Base-by-base conservation (phyloP, 805 yeast genomes). In the Wickerhamomyces chambardii region DNA sequence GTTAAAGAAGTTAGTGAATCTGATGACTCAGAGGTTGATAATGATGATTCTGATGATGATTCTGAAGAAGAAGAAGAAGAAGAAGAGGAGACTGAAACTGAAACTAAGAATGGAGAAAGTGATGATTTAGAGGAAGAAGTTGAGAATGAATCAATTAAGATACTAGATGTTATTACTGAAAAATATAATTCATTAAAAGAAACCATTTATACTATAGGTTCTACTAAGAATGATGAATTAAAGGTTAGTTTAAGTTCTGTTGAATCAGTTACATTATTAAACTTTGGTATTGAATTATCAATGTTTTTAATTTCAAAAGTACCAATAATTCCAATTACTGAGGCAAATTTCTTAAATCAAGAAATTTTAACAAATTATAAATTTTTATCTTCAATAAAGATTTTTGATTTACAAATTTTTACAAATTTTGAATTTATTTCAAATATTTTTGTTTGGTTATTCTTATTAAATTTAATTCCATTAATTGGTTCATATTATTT, bases 211-310 rank as follows among this genome's bases (percentile, higher is more conserved):
- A n/a, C n/a, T n/a, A n/a, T n/a, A n/a, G n/a, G n/a, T n/a, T n/a
- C n/a, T n/a, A n/a, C n/a, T n/a, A n/a, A n/a, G n/a, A n/a, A 49
- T 21, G 33, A 41, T 25, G 28, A 37, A 7, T 32, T 49, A 15
- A 53, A 46, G 40, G 36, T 41, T 31, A 15, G 30, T 16, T 45
- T 58, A 27, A 51, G 60, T 33, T 39, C 55, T 7, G 43, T 57
- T 28, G 49, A 48, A 28, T 33, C 58, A n/a, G 44, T 58, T 31
- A 49, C 43, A 31, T 29, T 27, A 10, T 30, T 44, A 21, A 39
- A 42, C 32, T 36, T 45, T 28, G 25, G 22, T 16, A 21, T 39
- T 17, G 61, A 56, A 36, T 38, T 39, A 12, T 30, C 24, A 10
- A 25, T 44, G n/a, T 40, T 55, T 17, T 17, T 43, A 8, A 31